A percentile compares a stretch with the other conserved stretches of the same genome.
phyloP scores from a whole-genome alignment of 345 rosid genomes.

The Psidium guajava region DNA sequence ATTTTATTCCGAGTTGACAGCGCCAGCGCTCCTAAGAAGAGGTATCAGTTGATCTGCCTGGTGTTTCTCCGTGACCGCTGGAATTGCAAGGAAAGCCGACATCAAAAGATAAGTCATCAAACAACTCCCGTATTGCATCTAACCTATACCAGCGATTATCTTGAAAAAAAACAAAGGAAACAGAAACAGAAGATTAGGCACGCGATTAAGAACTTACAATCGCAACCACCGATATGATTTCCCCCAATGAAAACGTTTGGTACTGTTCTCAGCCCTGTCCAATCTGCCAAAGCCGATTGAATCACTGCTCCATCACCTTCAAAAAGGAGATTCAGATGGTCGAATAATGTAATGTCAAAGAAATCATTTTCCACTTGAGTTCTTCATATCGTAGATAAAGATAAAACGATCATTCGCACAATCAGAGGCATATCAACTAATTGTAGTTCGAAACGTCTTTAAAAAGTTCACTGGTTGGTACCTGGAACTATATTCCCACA shows the following conservation, averaged over 20 bases:
- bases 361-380: neutral
- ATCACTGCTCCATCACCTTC: conserved; percentile 36
- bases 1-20: neutral
- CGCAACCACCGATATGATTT: conserved; percentile 61
- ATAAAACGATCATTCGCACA: neutral
- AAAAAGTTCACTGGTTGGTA: neutral
- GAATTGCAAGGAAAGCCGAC: neutral
- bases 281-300: conserved; percentile 40
- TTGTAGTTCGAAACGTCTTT: neutral
- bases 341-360: neutral
- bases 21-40: neutral
- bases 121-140: neutral
- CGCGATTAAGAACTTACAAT: conserved; percentile 22
- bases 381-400: neutral
- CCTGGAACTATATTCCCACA: neutral
- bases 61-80: neutral
- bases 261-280: conserved; percentile 59
- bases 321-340: neutral
- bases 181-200: neutral
- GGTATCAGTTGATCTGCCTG: neutral
- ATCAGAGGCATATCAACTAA: neutral
- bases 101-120: neutral
- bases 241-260: conserved; percentile 64
- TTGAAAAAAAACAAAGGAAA: neutral
- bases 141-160: neutral